A percentile compares a stretch with the other conserved stretches of the same genome.
Evolutionary conservation across 345 rosid species (phyloP).

Genomic region (Leavenworthia alabamica): DNA sequence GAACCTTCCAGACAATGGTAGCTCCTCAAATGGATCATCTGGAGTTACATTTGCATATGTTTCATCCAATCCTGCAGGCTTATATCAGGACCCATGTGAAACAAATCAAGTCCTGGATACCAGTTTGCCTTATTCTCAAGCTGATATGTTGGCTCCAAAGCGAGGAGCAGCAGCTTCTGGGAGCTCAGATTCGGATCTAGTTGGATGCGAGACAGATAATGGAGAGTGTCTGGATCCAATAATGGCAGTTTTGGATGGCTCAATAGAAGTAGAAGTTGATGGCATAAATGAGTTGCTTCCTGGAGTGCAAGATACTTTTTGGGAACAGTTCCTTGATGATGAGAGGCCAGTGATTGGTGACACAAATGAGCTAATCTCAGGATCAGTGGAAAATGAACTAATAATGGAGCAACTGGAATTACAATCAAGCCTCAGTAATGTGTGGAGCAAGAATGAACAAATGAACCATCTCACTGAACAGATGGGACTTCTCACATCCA

Average conservation of each 20-base stretch:
- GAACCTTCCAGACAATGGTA: constrained; percentile 35
- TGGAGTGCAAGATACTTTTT: constrained; percentile 45
- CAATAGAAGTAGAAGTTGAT: constrained; percentile 33
- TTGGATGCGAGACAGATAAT: constrained; percentile 38
- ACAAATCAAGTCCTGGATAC: constrained; percentile 19
- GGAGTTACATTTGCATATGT: constrained; percentile 47
- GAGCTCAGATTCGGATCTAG: constrained; percentile 34
- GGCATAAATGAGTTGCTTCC: constrained; percentile 45
- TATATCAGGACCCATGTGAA: constrained; percentile 22
- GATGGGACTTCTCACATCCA: constrained; percentile 66
- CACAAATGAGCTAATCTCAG: constrained; percentile 47
- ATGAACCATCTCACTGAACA: constrained; percentile 66
- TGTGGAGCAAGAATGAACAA: constrained; percentile 44
- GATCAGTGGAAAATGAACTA: constrained; percentile 35
- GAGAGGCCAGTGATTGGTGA: constrained; percentile 49
- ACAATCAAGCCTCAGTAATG: constrained; percentile 30
- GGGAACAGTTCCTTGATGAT: constrained; percentile 60
- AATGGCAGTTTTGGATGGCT: constrained; percentile 37
- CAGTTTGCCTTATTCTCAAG: constrained; percentile 13
- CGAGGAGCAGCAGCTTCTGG: constrained; percentile 19
- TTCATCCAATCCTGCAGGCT: constrained; percentile 35
- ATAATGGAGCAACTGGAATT: constrained; percentile 29
- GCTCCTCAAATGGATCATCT: constrained; percentile 36
- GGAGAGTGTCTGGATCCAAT: constrained; percentile 43
- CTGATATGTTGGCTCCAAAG: constrained; percentile 32